phyloP scores from a whole-genome alignment of 192 early-diverging fungal genomes.

The Backusella mclennaniae region DNA sequence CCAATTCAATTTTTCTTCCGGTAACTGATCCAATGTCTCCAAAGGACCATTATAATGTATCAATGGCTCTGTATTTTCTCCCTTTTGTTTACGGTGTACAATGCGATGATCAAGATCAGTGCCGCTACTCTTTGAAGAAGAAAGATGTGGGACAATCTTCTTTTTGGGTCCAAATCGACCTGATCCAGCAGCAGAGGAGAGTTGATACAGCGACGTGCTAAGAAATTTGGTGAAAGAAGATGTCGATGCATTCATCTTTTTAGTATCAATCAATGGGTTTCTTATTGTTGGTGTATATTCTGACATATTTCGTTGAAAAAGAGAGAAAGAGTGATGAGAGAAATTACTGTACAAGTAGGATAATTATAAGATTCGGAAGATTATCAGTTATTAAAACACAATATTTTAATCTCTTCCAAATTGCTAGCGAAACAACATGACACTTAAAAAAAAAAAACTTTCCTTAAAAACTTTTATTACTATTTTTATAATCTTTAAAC shows the following conservation, averaged over 20 bases:
- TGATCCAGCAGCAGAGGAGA: not conserved
- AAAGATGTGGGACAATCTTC: not conserved
- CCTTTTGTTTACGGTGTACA: not conserved
- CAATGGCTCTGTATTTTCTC: constrained; percentile 13
- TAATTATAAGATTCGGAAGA: not conserved
- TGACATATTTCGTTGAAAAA: not conserved
- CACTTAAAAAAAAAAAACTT: not conserved
- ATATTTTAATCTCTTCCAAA: not conserved
- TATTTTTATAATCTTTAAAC: constrained; percentile 21
- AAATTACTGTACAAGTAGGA: not conserved
- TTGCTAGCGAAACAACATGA: not conserved
- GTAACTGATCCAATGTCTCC: constrained; percentile 27
- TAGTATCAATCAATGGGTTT: not conserved
- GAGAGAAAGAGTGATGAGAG: not conserved
- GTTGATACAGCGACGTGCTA: constrained; percentile 1
- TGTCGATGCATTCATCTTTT: constrained; percentile 8
- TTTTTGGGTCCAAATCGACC: not conserved
- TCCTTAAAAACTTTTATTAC: not conserved
- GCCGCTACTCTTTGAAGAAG: not conserved
- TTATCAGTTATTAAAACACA: not conserved
- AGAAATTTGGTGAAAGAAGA: not conserved
- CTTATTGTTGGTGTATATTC: not conserved
- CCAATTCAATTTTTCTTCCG: constrained; percentile 27
- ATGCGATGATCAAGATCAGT: not conserved
- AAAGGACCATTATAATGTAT: constrained; percentile 28